A percentile compares a stretch with the other conserved stretches of the same genome.
phyloP scores from a whole-genome alignment of 2,329 filamentous ascomycete genomes.

The Aspergillus sclerotialis region DNA sequence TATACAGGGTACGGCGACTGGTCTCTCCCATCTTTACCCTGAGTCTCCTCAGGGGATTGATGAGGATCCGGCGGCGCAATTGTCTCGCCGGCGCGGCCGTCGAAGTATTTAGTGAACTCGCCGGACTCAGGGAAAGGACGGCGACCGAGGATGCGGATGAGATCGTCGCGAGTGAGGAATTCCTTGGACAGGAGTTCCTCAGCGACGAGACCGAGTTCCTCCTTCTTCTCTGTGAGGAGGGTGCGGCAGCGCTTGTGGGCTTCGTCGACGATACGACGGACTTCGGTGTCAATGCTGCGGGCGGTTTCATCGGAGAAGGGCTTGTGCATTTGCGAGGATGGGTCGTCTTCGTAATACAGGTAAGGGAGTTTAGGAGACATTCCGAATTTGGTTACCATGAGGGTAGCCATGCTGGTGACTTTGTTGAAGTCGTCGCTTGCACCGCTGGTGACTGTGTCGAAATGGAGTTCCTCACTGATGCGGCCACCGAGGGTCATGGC shows the following conservation, averaged over 20 bases:
- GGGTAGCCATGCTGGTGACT: conserved; percentile 88
- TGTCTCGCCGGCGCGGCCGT: conserved; percentile 44
- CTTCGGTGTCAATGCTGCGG: conserved; percentile 84
- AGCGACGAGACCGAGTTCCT: conserved; percentile 79
- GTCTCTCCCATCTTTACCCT: conserved; percentile 29
- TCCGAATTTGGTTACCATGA: conserved; percentile 99
- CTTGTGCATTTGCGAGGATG: conserved; percentile 74
- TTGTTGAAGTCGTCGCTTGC: conserved; percentile 98
- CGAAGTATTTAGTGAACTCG: conserved; percentile 94
- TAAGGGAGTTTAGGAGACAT: conserved; percentile 95
- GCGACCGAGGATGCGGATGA: conserved; percentile 79
- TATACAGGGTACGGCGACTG: conserved; percentile 24
- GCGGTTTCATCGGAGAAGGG: conserved; percentile 94
- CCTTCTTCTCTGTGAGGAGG: conserved; percentile 76
- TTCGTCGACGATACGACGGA: conserved; percentile 82
- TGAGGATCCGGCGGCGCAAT: conserved; percentile 45
- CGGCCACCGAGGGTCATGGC: conserved; percentile 97
- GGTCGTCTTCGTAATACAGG: conserved; percentile 77
- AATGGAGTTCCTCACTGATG: conserved; percentile 92
- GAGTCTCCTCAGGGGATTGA: conserved; percentile 38
- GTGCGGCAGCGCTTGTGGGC: conserved; percentile 87
- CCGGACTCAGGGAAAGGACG: conserved; percentile 77
- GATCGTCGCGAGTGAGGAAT: conserved; percentile 82
- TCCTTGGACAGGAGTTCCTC: conserved; percentile 92
- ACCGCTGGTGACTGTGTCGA: conserved; percentile 90